These are phyloP conservation scores for Calendula officinalis DNA, from an alignment of 129 eudicot genomes.

Conservation along the genomic window DNA sequence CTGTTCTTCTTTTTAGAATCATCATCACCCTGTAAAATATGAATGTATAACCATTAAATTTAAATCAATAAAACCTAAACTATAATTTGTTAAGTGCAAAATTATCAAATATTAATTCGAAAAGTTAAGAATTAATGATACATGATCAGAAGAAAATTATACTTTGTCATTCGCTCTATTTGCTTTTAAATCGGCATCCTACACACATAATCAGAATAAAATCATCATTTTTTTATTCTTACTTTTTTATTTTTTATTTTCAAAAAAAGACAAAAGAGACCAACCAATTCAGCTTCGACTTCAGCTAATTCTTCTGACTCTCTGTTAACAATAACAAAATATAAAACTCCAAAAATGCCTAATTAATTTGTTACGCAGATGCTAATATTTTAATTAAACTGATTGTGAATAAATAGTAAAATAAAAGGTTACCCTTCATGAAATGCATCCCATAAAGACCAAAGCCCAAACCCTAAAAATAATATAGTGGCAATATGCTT, in stretches of 20 bases:
- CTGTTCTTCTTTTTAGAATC: conserved; percentile 67
- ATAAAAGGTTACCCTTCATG: conserved; percentile 54
- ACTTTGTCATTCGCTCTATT: conserved; percentile 60
- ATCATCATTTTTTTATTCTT: conserved; percentile 2
- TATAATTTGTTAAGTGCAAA: neutral
- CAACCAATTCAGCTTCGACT: conserved; percentile 95
- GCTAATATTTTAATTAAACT: neutral
- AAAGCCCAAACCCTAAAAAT: conserved; percentile 85
- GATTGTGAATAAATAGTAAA: neutral
- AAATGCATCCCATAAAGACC: conserved; percentile 98
- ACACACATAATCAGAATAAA: conserved; percentile 15
- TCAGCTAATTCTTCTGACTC: conserved; percentile 86
- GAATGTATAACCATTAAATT: neutral
- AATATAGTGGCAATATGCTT: conserved; percentile 92
- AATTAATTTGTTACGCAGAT: conserved; percentile 9
- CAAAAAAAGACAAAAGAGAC: conserved; percentile 22
- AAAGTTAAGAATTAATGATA: neutral
- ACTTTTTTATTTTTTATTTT: no score
- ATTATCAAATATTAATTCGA: neutral
- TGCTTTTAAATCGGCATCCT: conserved; percentile 75
- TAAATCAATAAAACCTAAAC: neutral
- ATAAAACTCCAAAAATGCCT: conserved; percentile 11
- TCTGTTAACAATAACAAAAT: conserved; percentile 37
- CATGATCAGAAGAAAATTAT: neutral
- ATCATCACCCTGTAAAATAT: conserved; percentile 54